Percentiles rank a stretch among this genome's conserved stretches.
phyloP scores from a whole-genome alignment of 2,329 filamentous ascomycete genomes.

The Xylariaceae sp. region DNA sequence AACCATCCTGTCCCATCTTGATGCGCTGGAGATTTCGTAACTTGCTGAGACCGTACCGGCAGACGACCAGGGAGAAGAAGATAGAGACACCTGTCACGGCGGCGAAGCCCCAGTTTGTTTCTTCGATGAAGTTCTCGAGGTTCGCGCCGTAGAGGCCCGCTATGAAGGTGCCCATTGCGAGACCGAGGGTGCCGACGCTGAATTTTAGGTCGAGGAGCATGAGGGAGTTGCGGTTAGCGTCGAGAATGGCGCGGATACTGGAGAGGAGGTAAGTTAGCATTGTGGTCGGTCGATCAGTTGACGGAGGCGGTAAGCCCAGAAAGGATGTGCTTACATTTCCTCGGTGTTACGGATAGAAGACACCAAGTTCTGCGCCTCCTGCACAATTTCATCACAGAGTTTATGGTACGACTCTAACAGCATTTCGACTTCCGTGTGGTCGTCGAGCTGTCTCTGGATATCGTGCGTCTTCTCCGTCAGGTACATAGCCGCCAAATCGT shows the following conservation, averaged over 20 bases:
- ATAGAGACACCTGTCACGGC: conserved; percentile 69
- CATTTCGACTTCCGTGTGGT: conserved; percentile 97
- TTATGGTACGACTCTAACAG: conserved; percentile 96
- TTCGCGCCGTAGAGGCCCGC: conserved; percentile 99
- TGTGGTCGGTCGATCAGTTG: too few species aligned
- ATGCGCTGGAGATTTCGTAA: conserved; percentile 57
- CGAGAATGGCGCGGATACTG: conserved; percentile 91
- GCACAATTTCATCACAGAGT: conserved; percentile 95
- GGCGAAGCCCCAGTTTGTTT: conserved; percentile 81
- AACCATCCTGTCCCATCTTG: too few species aligned
- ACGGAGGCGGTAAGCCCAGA: background rate
- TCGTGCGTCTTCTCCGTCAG: conserved; percentile 82
- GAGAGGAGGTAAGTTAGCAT: conserved; percentile 16
- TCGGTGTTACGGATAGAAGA: conserved; percentile 96
- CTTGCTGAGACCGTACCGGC: conserved; percentile 77
- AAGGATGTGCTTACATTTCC: conserved; percentile 68
- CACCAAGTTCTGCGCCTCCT: conserved; percentile 88
- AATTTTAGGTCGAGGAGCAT: conserved; percentile 98
- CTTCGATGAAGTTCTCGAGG: conserved; percentile 96
- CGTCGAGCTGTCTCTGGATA: conserved; percentile 68
- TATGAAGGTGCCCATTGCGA: conserved; percentile 90
- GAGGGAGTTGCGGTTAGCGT: conserved; percentile 95
- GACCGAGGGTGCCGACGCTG: conserved; percentile 89
- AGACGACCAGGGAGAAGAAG: conserved; percentile 70
- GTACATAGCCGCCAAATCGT: conserved; percentile 94